Evolutionary conservation across 2,329 filamentous ascomycete genomes (phyloP).

Genomic region (Aspergillus sp.): DNA sequence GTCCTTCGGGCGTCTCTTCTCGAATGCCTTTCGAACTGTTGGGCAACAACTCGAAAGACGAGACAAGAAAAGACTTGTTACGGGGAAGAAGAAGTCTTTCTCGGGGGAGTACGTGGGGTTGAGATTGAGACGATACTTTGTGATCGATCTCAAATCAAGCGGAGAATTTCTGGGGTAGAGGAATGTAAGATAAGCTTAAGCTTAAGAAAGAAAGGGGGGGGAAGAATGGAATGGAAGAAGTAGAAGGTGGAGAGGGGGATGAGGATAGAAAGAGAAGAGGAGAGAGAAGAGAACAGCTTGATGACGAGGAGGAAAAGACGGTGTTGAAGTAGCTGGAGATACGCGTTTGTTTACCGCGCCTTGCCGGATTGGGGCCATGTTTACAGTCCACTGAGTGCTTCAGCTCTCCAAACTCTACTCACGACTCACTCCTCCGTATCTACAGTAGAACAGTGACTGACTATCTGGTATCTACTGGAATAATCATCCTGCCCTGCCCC

Average conservation of each 20-base stretch:
- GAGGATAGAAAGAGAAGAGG: constrained; percentile 7
- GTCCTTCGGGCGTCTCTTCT: constrained; percentile 75
- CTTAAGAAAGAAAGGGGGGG: constrained; percentile 15
- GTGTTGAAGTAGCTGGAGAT: constrained; percentile 12
- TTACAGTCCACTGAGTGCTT: not conserved
- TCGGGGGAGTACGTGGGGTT: constrained; percentile 24
- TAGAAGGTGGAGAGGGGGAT: constrained; percentile 9
- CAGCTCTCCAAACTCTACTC: not conserved
- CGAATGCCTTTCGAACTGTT: constrained; percentile 58
- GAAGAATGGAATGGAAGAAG: constrained; percentile 21
- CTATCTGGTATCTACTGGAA: too few relatives aligned
- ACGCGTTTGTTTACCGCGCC: constrained; percentile 27
- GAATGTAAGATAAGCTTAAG: constrained; percentile 25
- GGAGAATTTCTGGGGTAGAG: constrained; percentile 23
- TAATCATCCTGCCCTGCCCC: not conserved
- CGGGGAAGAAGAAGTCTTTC: constrained; percentile 39
- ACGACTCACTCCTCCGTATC: not conserved
- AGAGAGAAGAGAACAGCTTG: constrained; percentile 8
- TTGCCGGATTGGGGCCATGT: constrained; percentile 18
- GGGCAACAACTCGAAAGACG: constrained; percentile 49
- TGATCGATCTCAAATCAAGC: constrained; percentile 26
- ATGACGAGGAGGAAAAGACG: constrained; percentile 12
- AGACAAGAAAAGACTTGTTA: constrained; percentile 51
- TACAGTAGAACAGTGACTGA: not conserved
- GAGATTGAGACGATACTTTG: constrained; percentile 19